Evolutionary conservation across 1,139 yeast genomes (phyloP), one percentile per base, ranked within the genome.

Genomic region (Hansenula sp.): DNA sequence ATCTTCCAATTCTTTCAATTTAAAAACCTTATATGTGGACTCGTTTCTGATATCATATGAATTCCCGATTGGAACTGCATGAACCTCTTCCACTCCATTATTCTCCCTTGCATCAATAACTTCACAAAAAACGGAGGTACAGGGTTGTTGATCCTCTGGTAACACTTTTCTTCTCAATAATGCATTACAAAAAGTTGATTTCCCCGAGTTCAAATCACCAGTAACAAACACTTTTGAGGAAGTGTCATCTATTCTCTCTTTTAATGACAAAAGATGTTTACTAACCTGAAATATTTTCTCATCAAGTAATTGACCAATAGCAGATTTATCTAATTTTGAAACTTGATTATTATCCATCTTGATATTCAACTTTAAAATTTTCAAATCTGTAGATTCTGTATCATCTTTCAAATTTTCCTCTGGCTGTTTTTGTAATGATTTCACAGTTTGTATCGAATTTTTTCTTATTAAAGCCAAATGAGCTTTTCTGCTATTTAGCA

Each of bases 71-170:
- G 78, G 77, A n/a, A 94, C 79, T 0, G 98, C 97, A 61, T 94
- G 98, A 0, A 92, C 97, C 58, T 90, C 96, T 61, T 92, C 97
- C 14, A 78, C 56, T 14, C 82, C 77, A 35, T 71, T 66, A 57
- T 92, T 92, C 40, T 82, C 89, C 33, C 77, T 70, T 11, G 92
- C 88, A 60, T 92, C 97, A 18, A 87, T 69, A 3, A 94, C 94
- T 62, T 94, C 98, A 61, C 97, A 90, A 57, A 94, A 94, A 1
- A 94, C 97, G 43, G 88, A 82, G 0, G 99, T 94, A 55, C 97
- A 90, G 1, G 99, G 99, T 56, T 94, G 96, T 58, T 94, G 98
- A 61, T 94, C 99, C 53, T 86, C 96, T 0, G 99, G 98, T 37
- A 92, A 68, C 2, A 94, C 64, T 40, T 78, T 77, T 45, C 95